Evolutionary conservation across 257 asterid genomes (phyloP).

Genomic region (Pogostemon cablin): DNA sequence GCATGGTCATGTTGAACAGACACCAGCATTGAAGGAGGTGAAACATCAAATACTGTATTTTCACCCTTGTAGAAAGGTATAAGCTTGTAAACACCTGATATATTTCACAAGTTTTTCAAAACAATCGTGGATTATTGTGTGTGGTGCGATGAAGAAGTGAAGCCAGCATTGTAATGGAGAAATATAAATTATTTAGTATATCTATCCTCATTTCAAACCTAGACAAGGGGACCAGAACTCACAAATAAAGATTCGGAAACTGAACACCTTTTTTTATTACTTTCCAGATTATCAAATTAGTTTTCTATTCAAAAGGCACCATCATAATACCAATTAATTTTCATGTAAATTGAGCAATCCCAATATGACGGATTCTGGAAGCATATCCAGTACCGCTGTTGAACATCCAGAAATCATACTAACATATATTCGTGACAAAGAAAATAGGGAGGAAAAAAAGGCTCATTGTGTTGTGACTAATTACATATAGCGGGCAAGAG

Average conservation of each 20-base stretch:
- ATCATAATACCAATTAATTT: conserved; percentile 15
- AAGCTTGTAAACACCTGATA: conserved; percentile 81
- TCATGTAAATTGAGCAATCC: conserved; percentile 16
- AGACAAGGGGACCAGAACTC: conserved; percentile 1
- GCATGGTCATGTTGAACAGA: conserved; percentile 81
- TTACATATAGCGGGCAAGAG: not conserved
- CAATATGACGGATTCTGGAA: not conserved
- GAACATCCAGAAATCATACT: conserved; percentile 21
- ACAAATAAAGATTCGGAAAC: not conserved
- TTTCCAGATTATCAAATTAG: conserved; percentile 17
- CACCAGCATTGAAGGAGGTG: conserved; percentile 80
- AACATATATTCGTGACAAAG: conserved; percentile 11
- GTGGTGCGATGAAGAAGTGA: conserved; percentile 21
- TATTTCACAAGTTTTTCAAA: conserved; percentile 29
- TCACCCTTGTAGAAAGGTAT: conserved; percentile 97
- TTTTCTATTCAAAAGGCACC: conserved; percentile 7
- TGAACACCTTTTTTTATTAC: not conserved
- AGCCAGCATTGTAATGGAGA: not conserved
- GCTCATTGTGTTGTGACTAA: not conserved
- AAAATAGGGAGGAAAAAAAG: not conserved
- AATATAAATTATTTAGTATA: not conserved
- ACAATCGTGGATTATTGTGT: conserved; percentile 17
- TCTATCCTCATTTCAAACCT: conserved; percentile 7
- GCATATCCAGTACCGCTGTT: conserved; percentile 22
- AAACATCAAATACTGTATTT: conserved; percentile 93